Base-by-base conservation (phyloP, 805 yeast species). In the Ogataea angusta region DNA sequence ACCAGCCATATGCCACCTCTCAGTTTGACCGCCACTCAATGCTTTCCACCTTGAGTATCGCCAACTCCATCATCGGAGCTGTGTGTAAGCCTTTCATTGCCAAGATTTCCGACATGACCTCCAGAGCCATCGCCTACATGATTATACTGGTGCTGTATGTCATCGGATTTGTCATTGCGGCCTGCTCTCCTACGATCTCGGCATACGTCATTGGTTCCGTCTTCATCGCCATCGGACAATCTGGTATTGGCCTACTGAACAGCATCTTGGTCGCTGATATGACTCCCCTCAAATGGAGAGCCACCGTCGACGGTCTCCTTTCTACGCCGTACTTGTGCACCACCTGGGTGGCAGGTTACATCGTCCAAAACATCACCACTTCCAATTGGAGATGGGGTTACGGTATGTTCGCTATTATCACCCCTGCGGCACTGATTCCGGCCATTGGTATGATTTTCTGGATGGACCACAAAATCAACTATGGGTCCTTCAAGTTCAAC, bases 311-410 rank as follows among this genome's bases (percentile, higher is more conserved):
- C 22, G 43, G 54, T 12, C 15, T 53, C 27, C 45, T 66, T n/a
- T 43, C 63, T 12, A 43, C 67, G 10, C 76, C 76, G 16, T 71
- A 56, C 46, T 50, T 70, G 40, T 59, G 65, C 45, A 70, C 63
- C 38, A 59, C 67, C 16, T 71, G 73, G 72, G 54, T 67, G 42
- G 52, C 70, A n/a, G 75, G 75, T 38, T 57, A 53, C 5, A 66
- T 68, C 43, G 68, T 55, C 8, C 47, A 52, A 4, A 57, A 60
- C 23, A 54, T 72, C 16, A 51, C 60, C 12, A 48, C 47, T 28
- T 48, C 45, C 18, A 64, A 67, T 37, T 74, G 80, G 80, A 62
- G 76, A 53, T 67, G 72, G 70, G 79, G 78, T 23, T 72, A 69
- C 47, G 76, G 76, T 35, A 65, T 71, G 67, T 72, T 72, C 60